Conservation (phyloP, 2,329 filamentous ascomycete species). For the Stemphylium beticola region DNA sequence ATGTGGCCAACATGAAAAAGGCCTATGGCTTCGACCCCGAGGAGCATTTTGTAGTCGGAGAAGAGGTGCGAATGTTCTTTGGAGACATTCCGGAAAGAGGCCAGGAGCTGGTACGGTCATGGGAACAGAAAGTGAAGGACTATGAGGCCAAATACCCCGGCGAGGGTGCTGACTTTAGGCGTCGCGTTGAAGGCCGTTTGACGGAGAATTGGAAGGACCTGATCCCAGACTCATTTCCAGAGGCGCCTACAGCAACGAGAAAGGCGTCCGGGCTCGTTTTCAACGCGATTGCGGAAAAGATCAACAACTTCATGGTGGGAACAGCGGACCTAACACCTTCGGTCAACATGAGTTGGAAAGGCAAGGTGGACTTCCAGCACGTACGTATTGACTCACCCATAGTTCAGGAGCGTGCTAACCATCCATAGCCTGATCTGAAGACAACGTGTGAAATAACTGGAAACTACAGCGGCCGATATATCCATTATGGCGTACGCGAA, state of each 20-base stretch:
- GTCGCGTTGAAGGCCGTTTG: conserved; percentile 57
- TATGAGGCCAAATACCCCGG: conserved; percentile 58
- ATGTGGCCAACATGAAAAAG: conserved; percentile 63
- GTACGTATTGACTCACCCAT: not conserved
- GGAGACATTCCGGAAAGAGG: conserved; percentile 50
- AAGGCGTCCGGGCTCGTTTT: conserved; percentile 48
- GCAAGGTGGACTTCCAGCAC: conserved; percentile 52
- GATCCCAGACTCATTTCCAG: conserved; percentile 58
- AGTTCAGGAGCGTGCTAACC: not conserved
- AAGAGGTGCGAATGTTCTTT: conserved; percentile 58
- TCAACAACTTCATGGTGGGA: conserved; percentile 76
- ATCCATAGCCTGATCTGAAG: conserved; percentile 34
- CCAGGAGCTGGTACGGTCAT: conserved; percentile 55
- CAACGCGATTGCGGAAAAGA: conserved; percentile 9
- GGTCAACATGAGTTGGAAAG: conserved; percentile 57
- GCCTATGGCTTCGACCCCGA: conserved; percentile 58
- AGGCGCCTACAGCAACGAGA: conserved; percentile 56
- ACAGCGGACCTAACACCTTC: conserved; percentile 61
- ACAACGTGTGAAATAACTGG: conserved; percentile 59
- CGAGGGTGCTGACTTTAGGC: conserved; percentile 56
- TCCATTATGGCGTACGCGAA: conserved; percentile 48
- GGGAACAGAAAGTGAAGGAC: conserved; percentile 53
- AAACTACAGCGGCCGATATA: conserved; percentile 61
- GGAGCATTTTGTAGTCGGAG: conserved; percentile 53
- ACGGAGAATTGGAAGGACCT: conserved; percentile 56